phyloP scores from a whole-genome alignment of 116 monocot species.

The Papilionanthe hybrid region DNA sequence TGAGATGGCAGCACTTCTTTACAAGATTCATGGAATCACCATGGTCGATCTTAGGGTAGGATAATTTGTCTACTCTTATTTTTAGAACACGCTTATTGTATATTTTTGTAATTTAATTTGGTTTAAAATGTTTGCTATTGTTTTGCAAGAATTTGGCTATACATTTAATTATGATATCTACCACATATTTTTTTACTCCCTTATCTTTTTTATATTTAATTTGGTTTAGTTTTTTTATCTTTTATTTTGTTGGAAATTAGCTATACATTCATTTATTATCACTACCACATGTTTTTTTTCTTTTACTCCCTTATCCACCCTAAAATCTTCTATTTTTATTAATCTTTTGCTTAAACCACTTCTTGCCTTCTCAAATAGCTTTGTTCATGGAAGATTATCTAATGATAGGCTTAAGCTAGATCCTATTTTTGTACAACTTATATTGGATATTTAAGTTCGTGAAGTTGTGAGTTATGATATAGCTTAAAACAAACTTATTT shows the following conservation, averaged over 20 bases:
- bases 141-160: slow-evolving; percentile 18
- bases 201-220: too few species aligned
- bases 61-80: not conserved
- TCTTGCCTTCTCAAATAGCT: not conserved
- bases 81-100: too few species aligned
- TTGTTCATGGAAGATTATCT: slow-evolving; percentile 27
- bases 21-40: slow-evolving; percentile 17
- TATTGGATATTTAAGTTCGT: slow-evolving; percentile 15
- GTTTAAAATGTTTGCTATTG: not conserved
- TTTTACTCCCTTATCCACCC: too few species aligned
- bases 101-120: not conserved
- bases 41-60: slow-evolving; percentile 25
- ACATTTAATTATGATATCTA: slow-evolving; percentile 12
- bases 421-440: slow-evolving; percentile 16
- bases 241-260: too few species aligned
- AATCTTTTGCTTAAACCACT: not conserved
- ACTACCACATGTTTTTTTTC: slow-evolving; percentile 14
- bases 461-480: slow-evolving; percentile 16
- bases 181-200: too few species aligned
- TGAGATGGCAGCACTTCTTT: slow-evolving; percentile 9
- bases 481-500: not conserved
- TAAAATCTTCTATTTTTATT: not conserved
- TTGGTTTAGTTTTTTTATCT: too few species aligned
- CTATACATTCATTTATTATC: too few species aligned
- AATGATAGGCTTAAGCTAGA: slow-evolving; percentile 18